Base-by-base conservation (phyloP, 768 basidiomycete species). In the Asterophora parasitica region DNA sequence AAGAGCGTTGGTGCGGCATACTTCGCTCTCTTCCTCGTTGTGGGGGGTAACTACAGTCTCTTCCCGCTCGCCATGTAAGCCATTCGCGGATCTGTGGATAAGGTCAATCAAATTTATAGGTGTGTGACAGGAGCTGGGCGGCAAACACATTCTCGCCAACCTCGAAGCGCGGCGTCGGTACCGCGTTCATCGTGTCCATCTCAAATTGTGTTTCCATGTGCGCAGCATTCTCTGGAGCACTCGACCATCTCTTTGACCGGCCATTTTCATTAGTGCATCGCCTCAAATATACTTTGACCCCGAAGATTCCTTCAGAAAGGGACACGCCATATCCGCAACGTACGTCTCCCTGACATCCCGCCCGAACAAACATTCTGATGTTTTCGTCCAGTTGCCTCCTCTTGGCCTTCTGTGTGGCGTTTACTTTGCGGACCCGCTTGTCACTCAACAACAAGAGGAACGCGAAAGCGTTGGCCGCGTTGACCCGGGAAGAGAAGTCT, bases 31-130 rank as follows among this genome's bases (percentile, higher is more conserved):
- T 81, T 80, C 64, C 63, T 81, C 20, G 76, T 80, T 37, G 70
- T 78, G 28, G 77, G 75, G 6, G 78, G 77, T 19, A 74, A 74
- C 47, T 79, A 72, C 52, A 76, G 74, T 49, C 55, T 80, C 46
- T 80, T 80, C 62, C 79, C 79, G 7, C 66, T 80, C 4, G 79
- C 78, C 34, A 80, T 80, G 79, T 76, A 50, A 52, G n/a, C n/a
- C n/a, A 74, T 61, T 11, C 27, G 9, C n/a, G 5, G 23, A n/a
- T 17, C 41, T 38, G 35, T n/a, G 33, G 2, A 26, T 32, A 5
- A 12, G 7, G 7, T 7, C n/a, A 7, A 1, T 27, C n/a, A 16
- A 20, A 17, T 12, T 31, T 53, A 34, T 46, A 39, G 28, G 28
- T 30, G 28, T 30, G 4, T 28, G 43, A 30, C 50, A 79, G 78